phyloP scores from a whole-genome alignment of 768 basidiomycete genomes.

The Clavulina sp. region DNA sequence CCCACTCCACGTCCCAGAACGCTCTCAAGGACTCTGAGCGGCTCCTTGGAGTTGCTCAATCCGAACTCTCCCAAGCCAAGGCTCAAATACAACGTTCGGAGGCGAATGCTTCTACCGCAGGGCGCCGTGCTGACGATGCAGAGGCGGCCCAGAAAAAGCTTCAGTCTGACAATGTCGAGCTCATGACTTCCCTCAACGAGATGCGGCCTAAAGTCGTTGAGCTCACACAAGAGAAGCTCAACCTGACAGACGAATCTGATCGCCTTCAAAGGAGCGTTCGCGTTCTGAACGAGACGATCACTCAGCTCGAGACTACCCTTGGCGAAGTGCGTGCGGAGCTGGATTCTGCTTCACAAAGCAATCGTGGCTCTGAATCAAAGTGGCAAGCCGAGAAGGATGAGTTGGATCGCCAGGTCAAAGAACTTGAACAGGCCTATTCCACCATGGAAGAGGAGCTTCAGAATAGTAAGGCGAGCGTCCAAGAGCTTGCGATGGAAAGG shows the following conservation, averaged over 20 bases:
- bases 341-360: slow-evolving; percentile 4
- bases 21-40: slow-evolving; percentile 37
- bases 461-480: slow-evolving; percentile 30
- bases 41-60: slow-evolving; percentile 35
- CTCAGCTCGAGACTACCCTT: slow-evolving; percentile 41
- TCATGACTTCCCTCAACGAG: slow-evolving; percentile 70
- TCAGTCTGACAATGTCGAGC: slow-evolving; percentile 56
- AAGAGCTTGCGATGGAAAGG: slow-evolving; percentile 49
- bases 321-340: slow-evolving; percentile 23
- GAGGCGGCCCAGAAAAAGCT: slow-evolving; percentile 54
- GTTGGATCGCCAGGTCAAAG: slow-evolving; percentile 12
- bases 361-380: slow-evolving; percentile 16
- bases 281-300: slow-evolving; percentile 38
- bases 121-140: slow-evolving; percentile 54
- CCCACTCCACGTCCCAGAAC: slow-evolving; percentile 28
- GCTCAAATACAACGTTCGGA: slow-evolving; percentile 44
- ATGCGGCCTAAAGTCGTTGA: slow-evolving; percentile 75
- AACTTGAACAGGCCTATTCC: slow-evolving; percentile 28
- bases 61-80: slow-evolving; percentile 34
- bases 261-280: slow-evolving; percentile 35
- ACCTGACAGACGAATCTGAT: slow-evolving; percentile 47
- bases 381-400: slow-evolving; percentile 32
- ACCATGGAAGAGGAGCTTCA: slow-evolving; percentile 36
- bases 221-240: slow-evolving; percentile 52
- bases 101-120: slow-evolving; percentile 45